Base-by-base conservation (phyloP, 1,284 basidiomycete species). In the Melanopsichium pennsylvanicum region DNA sequence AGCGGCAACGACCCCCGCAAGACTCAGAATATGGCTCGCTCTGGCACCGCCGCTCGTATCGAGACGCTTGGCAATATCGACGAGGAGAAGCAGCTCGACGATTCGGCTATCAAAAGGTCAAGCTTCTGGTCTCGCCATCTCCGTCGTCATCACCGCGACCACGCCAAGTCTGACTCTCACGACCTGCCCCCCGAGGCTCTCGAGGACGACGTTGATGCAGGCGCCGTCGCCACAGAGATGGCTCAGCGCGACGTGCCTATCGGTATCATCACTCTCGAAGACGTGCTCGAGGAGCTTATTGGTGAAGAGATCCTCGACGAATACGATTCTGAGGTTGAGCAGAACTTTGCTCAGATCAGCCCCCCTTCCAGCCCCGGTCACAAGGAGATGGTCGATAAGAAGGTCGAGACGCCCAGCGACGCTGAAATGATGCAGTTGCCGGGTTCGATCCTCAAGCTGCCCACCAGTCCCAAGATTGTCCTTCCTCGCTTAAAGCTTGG, bases 211-310 rank as follows among this genome's bases (percentile, higher is more conserved):
- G 48, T 62, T 32, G 64, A 72, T 16, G 64, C 55, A 16, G 38
- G 39, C 34, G 70, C 55, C 29, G 54, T 72, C 3, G 68, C 62
- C 21, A 67, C 58, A 42, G 54, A 70, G 42, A 58, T 64, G 60
- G 60, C 60, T 21, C 64, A 64, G 45, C 62, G 64, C 8, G 57
- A 70, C 27, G 64, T 61, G 86, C 92, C 92, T 2, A 84, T 95
- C 21, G 93, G 93, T 57, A 92, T 95, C 78, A 94, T 95, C 69
- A 95, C 93, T 1, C 85, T 95, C 3, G 93, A 95, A 81, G 92
- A 95, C 70, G 91, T 95, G 15, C 84, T 95, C 9, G 92, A 95
- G 86, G 90, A 70, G 56, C 32, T 69, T 13, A 73, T 80, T 43
- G 72, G 74, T 26, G 76, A 78, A 46, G 79, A 80, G 49, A 80